Evolutionary conservation across 371 early-diverging fungal genomes (phyloP).

Genomic region (Mortierella sp.): DNA sequence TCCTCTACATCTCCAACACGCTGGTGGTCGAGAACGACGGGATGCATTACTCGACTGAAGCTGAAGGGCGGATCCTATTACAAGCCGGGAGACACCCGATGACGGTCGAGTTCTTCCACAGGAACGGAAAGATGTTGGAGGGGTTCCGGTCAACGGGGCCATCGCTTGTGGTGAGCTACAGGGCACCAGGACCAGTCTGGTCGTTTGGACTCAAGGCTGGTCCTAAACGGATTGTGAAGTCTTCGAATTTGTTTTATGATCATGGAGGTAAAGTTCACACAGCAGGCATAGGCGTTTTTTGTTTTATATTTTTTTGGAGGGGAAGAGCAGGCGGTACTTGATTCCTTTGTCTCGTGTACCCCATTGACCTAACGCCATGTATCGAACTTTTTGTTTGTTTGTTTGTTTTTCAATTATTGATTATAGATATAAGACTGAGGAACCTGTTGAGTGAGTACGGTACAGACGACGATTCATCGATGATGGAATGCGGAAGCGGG

Average conservation of each 20-base stretch:
- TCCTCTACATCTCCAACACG: conserved; percentile 57
- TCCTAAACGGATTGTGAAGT: conserved; percentile 47
- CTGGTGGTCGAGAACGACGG: conserved; percentile 62
- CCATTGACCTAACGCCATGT: no score
- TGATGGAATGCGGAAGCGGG: conserved; percentile 6
- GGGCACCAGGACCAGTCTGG: conserved; percentile 48
- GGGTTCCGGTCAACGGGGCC: conserved; percentile 58
- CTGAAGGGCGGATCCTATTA: conserved; percentile 54
- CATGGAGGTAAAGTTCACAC: conserved; percentile 27
- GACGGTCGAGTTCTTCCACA: conserved; percentile 60
- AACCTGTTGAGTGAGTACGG: conserved; percentile 36
- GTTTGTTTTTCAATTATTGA: background rate
- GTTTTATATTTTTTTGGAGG: background rate
- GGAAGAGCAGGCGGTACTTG: no score
- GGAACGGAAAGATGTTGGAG: conserved; percentile 62
- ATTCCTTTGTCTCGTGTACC: background rate
- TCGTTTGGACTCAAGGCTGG: conserved; percentile 44
- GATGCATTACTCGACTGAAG: conserved; percentile 58
- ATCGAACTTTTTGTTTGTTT: background rate
- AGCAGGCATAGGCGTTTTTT: background rate
- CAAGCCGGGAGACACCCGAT: conserved; percentile 57
- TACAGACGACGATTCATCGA: conserved; percentile 22
- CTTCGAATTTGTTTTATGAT: conserved; percentile 48
- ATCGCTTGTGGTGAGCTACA: conserved; percentile 35
- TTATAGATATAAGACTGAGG: conserved; percentile 29